These are phyloP conservation scores for Epithemia pelagica DNA, from an alignment of 108 stramenopile species.

Conservation along the genomic window DNA sequence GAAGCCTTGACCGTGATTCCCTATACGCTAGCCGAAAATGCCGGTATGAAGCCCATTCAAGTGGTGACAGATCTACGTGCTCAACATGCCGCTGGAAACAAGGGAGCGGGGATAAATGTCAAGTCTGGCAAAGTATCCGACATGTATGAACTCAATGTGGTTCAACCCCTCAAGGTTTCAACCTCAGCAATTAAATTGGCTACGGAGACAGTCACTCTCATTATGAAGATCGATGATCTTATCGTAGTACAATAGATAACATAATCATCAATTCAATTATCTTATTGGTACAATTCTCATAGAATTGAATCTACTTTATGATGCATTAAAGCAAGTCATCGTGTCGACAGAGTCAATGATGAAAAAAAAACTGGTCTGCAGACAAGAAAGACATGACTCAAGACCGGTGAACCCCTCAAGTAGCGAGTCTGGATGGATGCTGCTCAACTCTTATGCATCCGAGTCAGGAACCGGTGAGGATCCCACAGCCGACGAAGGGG, in stretches of 20 bases:
- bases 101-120: constrained; percentile 94
- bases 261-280: background rate
- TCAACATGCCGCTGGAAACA: constrained; percentile 77
- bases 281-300: background rate
- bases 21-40: constrained; percentile 99
- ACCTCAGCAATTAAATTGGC: constrained; percentile 91
- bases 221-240: constrained; percentile 97
- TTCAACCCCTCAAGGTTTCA: constrained; percentile 95
- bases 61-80: constrained; percentile 95
- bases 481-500: constrained; percentile 11
- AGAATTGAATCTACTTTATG: background rate
- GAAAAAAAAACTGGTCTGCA: too few relatives aligned
- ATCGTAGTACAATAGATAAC: constrained; percentile 62
- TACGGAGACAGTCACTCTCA: constrained; percentile 97
- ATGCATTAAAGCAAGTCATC: background rate
- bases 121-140: constrained; percentile 87
- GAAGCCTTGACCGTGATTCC: constrained; percentile 98
- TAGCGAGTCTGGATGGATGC: too few relatives aligned
- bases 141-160: constrained; percentile 91
- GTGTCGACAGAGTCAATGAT: background rate
- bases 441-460: constrained; percentile 21
- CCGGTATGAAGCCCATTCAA: constrained; percentile 96
- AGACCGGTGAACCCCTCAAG: too few relatives aligned
- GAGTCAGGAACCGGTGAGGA: constrained; percentile 48
- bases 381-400: too few relatives aligned